Evolutionary conservation across 2,329 filamentous ascomycete genomes (phyloP), one percentile per base, ranked within the genome.

Genomic region (Phialophora chinensis): DNA sequence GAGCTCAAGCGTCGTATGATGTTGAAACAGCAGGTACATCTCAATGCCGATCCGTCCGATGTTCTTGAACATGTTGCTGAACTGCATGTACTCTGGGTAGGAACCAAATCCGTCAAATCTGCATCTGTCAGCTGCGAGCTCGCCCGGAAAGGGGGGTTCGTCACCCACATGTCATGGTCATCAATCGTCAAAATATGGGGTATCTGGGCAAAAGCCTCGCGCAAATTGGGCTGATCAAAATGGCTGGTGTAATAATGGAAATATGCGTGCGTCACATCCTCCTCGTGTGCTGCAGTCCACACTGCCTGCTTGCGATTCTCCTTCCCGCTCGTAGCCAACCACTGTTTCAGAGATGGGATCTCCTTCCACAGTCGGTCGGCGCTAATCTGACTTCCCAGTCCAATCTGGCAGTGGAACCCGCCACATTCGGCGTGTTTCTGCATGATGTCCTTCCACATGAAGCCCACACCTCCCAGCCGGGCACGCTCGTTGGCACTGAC

Each of bases 181-280:
- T 99, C 93, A 61, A 99, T 88, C 76, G 96, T 92, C 73, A 96
- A 85, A 61, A 99, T 83, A 75, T 97, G 93, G 49, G 95, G 95
- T 69, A 99, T 97, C 80, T 99, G 95, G 25, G 95, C 95, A 82
- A 97, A 99, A 0, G 94, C 93, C 79, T 99, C 95, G 67, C 95
- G 85, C 71, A 99, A 79, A 78, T 96, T 94, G 6, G 94, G 93
- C 79, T 99, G 95, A 76, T 99, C 95, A 76, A 99, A 98, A 78
- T 98, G 94, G 72, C 93, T 97, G 1, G 93, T 97, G 77, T 99
- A 99, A 78, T 97, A 99, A 78, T 99, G 95, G 79, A 99, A 99
- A 81, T 97, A 99, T 7, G 95, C 93, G 79, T 98, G 93, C 1
- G 90, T 89, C 20, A 97, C 92, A 75, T 99, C 95, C 75, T 99